Evolutionary conservation across 345 rosid genomes (phyloP).

Genomic region (Brassica nigra): DNA sequence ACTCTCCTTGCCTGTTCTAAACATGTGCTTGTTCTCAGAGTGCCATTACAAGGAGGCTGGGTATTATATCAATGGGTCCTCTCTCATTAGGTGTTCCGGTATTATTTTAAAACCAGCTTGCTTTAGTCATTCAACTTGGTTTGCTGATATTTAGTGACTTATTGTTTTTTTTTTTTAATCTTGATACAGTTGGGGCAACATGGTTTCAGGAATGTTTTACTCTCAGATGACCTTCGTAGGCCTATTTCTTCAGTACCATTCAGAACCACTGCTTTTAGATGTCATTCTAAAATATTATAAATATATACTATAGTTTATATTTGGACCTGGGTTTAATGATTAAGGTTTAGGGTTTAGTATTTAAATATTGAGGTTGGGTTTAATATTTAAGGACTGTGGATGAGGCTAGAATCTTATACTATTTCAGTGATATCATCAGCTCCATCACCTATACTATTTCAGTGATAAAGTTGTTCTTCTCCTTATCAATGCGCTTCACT

Average conservation of each 20-base stretch:
- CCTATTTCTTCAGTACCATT: conserved; percentile 42
- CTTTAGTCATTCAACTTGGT: not conserved
- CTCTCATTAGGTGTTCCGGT: conserved; percentile 52
- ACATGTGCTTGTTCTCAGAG: conserved; percentile 42
- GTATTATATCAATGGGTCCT: conserved; percentile 36
- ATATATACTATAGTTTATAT: too few species aligned
- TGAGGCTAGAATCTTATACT: too few species aligned
- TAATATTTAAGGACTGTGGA: too few species aligned
- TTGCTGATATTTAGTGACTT: conserved; percentile 22
- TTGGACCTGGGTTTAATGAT: too few species aligned
- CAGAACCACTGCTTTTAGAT: conserved; percentile 52
- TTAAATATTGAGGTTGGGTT: too few species aligned
- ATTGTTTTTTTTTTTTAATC: not conserved
- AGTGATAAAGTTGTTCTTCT: too few species aligned
- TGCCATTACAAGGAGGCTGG: conserved; percentile 42
- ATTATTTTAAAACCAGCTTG: conserved; percentile 1
- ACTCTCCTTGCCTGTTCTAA: conserved; percentile 6
- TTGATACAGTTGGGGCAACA: conserved; percentile 43
- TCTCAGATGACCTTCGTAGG: conserved; percentile 42
- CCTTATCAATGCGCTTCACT: too few species aligned
- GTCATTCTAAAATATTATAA: conserved; percentile 41
- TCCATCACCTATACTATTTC: too few species aligned
- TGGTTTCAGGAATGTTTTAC: conserved; percentile 43
- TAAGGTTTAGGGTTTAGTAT: too few species aligned
- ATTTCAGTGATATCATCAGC: too few species aligned